Evolutionary conservation across 164 flowering plant species (phyloP).

Genomic region (Paratinospora sagittata): DNA sequence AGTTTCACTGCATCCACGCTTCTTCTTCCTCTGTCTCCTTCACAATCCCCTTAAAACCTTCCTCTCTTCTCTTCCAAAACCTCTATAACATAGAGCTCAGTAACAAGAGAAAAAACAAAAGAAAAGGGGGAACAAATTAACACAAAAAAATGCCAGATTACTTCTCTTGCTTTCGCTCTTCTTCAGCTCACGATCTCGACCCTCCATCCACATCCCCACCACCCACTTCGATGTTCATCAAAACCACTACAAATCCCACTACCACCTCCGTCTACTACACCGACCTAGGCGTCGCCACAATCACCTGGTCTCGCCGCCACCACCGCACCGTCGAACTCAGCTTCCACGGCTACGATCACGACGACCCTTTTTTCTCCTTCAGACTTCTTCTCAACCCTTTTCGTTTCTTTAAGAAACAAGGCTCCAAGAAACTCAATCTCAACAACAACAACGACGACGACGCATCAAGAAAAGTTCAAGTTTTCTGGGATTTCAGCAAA

Average conservation of each 20-base stretch:
- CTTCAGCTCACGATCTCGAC: constrained; percentile 9
- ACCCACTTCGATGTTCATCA: background rate
- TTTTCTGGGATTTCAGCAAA: constrained; percentile 56
- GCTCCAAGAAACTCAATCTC: constrained; percentile 38
- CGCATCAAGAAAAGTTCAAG: background rate
- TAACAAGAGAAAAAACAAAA: no score
- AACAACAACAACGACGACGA: constrained; percentile 1
- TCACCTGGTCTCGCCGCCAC: constrained; percentile 64
- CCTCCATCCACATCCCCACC: constrained; percentile 15
- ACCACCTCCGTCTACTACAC: constrained; percentile 67
- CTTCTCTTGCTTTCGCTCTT: constrained; percentile 43
- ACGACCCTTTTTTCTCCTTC: constrained; percentile 22
- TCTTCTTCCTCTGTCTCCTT: background rate
- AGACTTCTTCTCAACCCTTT: constrained; percentile 55
- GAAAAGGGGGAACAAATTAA: no score
- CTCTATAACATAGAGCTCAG: no score
- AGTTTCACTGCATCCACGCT: background rate
- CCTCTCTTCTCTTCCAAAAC: no score
- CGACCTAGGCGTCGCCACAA: constrained; percentile 42
- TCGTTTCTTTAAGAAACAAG: constrained; percentile 56
- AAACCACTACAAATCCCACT: constrained; percentile 30
- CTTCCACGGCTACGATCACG: background rate
- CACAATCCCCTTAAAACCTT: background rate
- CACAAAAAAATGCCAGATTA: background rate
- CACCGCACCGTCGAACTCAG: constrained; percentile 47